phyloP scores from a whole-genome alignment of 2,329 filamentous ascomycete genomes.

The Stachybotrys chartarum region DNA sequence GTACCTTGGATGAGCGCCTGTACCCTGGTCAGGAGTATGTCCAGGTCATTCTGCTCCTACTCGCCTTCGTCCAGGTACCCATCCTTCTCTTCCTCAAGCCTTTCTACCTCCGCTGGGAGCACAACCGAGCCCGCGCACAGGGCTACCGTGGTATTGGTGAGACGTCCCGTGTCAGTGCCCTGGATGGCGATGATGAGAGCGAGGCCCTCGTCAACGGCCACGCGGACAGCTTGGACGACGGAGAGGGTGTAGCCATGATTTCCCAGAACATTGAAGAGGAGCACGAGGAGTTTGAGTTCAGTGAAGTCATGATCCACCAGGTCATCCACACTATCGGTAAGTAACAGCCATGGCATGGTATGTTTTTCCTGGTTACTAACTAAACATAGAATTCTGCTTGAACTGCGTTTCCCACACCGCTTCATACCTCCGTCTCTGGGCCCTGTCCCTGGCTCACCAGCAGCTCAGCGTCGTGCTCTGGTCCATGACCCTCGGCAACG shows the following conservation, averaged over 20 bases:
- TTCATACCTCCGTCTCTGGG: constrained; percentile 97
- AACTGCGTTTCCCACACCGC: constrained; percentile 99
- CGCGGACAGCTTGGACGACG: constrained; percentile 53
- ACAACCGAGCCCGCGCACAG: constrained; percentile 79
- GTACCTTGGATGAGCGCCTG: constrained; percentile 60
- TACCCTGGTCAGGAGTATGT: constrained; percentile 72
- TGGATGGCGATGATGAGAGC: constrained; percentile 80
- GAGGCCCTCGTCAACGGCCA: constrained; percentile 44
- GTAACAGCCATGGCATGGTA: constrained; percentile 16
- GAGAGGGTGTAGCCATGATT: constrained; percentile 81
- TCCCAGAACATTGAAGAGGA: constrained; percentile 77
- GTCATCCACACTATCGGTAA: constrained; percentile 96
- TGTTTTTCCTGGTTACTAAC: constrained; percentile 18
- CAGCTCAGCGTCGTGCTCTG: constrained; percentile 94
- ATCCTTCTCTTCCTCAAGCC: constrained; percentile 92
- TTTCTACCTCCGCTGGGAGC: constrained; percentile 87
- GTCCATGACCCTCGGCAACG: constrained; percentile 85
- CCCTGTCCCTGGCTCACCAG: constrained; percentile 92
- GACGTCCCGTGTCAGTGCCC: constrained; percentile 75
- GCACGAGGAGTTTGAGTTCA: constrained; percentile 95
- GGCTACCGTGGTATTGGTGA: constrained; percentile 94
- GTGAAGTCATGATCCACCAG: constrained; percentile 97
- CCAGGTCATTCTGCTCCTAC: constrained; percentile 69
- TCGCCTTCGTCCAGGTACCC: constrained; percentile 83
- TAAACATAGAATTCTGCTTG: constrained; percentile 76